These are phyloP conservation scores for Remersonia thermophila DNA, from an alignment of 2,329 filamentous ascomycete species.

Conservation along the genomic window DNA sequence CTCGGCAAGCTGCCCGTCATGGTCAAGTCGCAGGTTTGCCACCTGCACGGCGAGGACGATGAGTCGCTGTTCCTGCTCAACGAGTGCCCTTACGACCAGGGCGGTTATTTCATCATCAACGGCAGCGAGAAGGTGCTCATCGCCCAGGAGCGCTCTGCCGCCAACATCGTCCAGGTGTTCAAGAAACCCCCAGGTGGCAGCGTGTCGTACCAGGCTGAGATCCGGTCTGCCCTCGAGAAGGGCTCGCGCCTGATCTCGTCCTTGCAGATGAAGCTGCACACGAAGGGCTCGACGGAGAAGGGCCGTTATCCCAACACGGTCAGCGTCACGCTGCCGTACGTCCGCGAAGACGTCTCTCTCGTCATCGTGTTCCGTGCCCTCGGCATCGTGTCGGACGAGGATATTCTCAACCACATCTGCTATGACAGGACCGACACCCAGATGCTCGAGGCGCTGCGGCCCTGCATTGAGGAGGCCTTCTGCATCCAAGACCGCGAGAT, in stretches of 20 bases:
- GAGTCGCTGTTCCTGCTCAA: constrained; percentile 82
- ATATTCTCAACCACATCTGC: constrained; percentile 95
- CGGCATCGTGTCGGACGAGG: constrained; percentile 91
- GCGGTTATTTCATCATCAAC: constrained; percentile 98
- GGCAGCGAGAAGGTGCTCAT: constrained; percentile 97
- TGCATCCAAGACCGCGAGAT: constrained; percentile 92
- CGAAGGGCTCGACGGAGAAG: constrained; percentile 69
- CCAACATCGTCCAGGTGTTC: constrained; percentile 98
- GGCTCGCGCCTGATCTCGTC: constrained; percentile 90
- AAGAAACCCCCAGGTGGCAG: constrained; percentile 90
- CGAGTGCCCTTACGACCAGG: constrained; percentile 96
- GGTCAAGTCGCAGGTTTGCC: constrained; percentile 94
- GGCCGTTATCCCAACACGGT: constrained; percentile 79
- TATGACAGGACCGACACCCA: constrained; percentile 91
- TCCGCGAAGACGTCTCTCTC: constrained; percentile 87
- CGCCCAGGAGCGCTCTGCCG: constrained; percentile 91
- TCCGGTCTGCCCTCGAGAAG: constrained; percentile 91
- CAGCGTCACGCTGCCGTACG: constrained; percentile 81
- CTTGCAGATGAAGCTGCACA: constrained; percentile 78
- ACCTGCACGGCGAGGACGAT: constrained; percentile 71
- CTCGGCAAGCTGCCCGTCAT: constrained; percentile 95
- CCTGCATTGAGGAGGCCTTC: constrained; percentile 93
- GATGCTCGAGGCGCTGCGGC: constrained; percentile 95
- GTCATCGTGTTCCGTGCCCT: constrained; percentile 92
- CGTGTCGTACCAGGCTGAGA: constrained; percentile 88